phyloP scores from a whole-genome alignment of 2,329 filamentous ascomycete genomes.

The Neopestalotiopsis rosae region DNA sequence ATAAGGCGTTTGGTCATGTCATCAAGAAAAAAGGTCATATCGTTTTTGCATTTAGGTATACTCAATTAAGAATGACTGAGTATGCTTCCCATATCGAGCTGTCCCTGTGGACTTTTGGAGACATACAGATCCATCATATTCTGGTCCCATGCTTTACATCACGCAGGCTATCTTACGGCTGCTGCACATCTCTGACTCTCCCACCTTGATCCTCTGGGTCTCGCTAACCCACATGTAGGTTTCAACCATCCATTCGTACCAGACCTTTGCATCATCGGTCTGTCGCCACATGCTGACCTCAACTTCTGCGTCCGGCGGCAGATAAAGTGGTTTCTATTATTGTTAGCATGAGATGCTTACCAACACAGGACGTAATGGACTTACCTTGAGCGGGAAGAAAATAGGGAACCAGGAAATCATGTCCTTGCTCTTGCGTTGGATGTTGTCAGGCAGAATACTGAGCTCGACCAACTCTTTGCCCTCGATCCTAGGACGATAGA shows the following conservation, averaged over 20 bases:
- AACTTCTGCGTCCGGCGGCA: slow-evolving; percentile 83
- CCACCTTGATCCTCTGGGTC: slow-evolving; percentile 69
- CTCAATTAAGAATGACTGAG: not conserved
- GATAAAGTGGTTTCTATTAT: slow-evolving; percentile 78
- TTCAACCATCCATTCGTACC: slow-evolving; percentile 98
- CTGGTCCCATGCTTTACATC: slow-evolving; percentile 56
- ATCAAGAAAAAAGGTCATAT: slow-evolving; percentile 6
- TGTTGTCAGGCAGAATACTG: slow-evolving; percentile 89
- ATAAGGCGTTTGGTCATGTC: slow-evolving; percentile 16
- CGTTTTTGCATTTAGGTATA: not conserved
- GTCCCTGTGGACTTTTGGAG: no score
- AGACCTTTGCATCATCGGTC: slow-evolving; percentile 93
- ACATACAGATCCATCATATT: not conserved
- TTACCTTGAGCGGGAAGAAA: slow-evolving; percentile 92
- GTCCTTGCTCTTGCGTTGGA: slow-evolving; percentile 89
- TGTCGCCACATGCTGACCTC: slow-evolving; percentile 95
- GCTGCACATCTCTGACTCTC: slow-evolving; percentile 69
- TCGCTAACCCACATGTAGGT: slow-evolving; percentile 72
- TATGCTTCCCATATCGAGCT: not conserved
- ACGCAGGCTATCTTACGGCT: slow-evolving; percentile 73
- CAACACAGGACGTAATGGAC: slow-evolving; percentile 29
- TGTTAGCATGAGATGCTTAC: not conserved
- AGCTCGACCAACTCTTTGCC: slow-evolving; percentile 72
- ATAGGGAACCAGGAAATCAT: slow-evolving; percentile 99
- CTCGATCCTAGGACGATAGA: slow-evolving; percentile 66